phyloP scores from a whole-genome alignment of 2,329 filamentous ascomycete species.

The Alternaria triticina region DNA sequence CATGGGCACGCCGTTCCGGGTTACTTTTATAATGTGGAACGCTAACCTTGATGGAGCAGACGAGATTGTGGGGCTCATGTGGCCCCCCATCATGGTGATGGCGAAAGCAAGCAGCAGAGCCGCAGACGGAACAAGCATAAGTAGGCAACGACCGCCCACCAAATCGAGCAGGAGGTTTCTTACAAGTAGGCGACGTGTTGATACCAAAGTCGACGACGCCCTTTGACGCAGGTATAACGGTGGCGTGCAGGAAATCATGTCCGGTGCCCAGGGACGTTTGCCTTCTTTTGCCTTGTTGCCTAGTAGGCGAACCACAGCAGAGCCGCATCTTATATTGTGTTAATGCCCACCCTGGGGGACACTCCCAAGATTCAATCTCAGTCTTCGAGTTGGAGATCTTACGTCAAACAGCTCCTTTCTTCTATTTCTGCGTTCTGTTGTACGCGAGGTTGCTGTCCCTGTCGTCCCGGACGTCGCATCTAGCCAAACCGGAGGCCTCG shows the following conservation, averaged over 20 bases:
- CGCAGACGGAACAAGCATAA: neutral
- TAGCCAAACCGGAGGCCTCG: neutral
- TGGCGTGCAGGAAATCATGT: neutral
- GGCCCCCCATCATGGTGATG: neutral
- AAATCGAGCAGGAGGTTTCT: neutral
- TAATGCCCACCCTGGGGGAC: neutral
- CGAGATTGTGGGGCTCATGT: neutral
- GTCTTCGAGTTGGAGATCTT: neutral
- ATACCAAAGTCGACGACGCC: neutral
- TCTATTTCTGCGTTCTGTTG: neutral
- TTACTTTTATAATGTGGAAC: neutral
- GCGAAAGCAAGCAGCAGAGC: neutral
- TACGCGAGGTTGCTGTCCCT: neutral
- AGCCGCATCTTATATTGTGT: neutral
- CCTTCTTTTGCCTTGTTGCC: conserved; percentile 2
- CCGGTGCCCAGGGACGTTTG: neutral
- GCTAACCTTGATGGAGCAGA: neutral
- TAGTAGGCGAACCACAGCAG: neutral
- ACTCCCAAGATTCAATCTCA: neutral
- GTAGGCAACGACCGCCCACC: neutral
- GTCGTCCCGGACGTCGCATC: neutral
- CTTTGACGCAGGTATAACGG: neutral
- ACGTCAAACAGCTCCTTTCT: neutral
- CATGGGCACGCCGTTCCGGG: neutral
- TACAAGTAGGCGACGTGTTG: neutral